phyloP scores from a whole-genome alignment of 495 filamentous ascomycete species.

The Glarea lozoyensis region DNA sequence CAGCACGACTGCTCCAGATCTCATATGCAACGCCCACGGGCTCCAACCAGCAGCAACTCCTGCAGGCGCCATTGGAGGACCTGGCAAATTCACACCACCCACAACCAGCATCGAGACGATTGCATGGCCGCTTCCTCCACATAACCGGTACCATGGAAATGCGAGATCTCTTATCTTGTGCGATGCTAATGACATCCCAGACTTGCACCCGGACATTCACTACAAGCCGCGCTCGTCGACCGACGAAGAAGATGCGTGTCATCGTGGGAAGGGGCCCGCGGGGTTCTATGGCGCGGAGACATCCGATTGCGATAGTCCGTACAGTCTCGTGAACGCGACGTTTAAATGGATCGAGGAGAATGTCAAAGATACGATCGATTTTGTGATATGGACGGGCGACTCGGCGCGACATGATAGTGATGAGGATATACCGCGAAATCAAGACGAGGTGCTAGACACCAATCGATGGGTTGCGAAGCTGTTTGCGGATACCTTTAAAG shows the following conservation, averaged over 20 bases:
- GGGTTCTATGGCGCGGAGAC: constrained; percentile 78
- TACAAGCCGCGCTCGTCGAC: constrained; percentile 72
- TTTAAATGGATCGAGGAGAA: constrained; percentile 87
- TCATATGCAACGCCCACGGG: constrained; percentile 10
- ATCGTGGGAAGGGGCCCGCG: constrained; percentile 66
- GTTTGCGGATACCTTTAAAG: constrained; percentile 64
- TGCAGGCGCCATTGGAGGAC: constrained; percentile 21
- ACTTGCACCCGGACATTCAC: constrained; percentile 81
- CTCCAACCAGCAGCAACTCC: constrained; percentile 3
- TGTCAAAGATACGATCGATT: constrained; percentile 78
- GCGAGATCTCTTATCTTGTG: neutral
- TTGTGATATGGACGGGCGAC: constrained; percentile 96
- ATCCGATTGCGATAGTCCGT: constrained; percentile 79
- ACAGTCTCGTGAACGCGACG: constrained; percentile 74
- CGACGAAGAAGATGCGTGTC: constrained; percentile 60
- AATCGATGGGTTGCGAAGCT: constrained; percentile 69
- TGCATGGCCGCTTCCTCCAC: constrained; percentile 84
- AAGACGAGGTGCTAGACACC: constrained; percentile 60
- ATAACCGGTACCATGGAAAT: constrained; percentile 63
- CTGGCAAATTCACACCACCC: constrained; percentile 6
- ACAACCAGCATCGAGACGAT: constrained; percentile 20
- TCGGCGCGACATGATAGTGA: constrained; percentile 94
- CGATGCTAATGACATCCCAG: constrained; percentile 32
- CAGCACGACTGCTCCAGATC: constrained; percentile 13
- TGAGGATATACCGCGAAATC: constrained; percentile 66